Conservation (phyloP, 1,139 yeast genomes). For the Pichiaceae sp. region DNA sequence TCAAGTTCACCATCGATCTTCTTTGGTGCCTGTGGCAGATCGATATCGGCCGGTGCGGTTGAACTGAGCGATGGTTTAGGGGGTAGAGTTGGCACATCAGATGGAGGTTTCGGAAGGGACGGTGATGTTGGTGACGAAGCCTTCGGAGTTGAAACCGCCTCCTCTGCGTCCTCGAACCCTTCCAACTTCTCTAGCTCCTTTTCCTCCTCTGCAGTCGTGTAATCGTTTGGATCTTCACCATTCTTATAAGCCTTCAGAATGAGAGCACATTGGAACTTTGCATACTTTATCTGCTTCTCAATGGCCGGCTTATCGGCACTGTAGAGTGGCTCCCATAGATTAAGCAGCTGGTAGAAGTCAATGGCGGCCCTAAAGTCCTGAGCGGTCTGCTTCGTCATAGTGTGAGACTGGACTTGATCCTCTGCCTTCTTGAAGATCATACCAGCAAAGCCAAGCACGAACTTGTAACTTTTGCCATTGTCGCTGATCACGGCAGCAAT, state of each 20-base stretch:
- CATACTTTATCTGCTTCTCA: constrained; percentile 37
- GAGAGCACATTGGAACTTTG: constrained; percentile 51
- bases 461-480: constrained; percentile 46
- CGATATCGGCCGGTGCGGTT: constrained; percentile 1
- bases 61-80: background rate
- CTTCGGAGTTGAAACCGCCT: constrained; percentile 5
- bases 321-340: constrained; percentile 30
- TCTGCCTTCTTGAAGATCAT: constrained; percentile 51
- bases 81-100: background rate
- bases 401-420: constrained; percentile 32
- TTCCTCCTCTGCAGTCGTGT: constrained; percentile 7
- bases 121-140: background rate
- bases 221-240: constrained; percentile 48
- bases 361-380: constrained; percentile 39
- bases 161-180: constrained; percentile 1
- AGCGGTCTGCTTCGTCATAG: constrained; percentile 33
- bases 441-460: constrained; percentile 54
- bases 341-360: constrained; percentile 37
- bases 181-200: background rate
- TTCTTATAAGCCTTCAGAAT: constrained; percentile 36
- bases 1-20: constrained; percentile 15
- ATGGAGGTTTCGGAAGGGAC: background rate
- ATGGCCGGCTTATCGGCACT: constrained; percentile 21
- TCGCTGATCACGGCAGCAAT: constrained; percentile 46
- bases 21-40: constrained; percentile 18